Base-by-base conservation (phyloP, 257 asterid species). In the Capsicum baccatum region DNA sequence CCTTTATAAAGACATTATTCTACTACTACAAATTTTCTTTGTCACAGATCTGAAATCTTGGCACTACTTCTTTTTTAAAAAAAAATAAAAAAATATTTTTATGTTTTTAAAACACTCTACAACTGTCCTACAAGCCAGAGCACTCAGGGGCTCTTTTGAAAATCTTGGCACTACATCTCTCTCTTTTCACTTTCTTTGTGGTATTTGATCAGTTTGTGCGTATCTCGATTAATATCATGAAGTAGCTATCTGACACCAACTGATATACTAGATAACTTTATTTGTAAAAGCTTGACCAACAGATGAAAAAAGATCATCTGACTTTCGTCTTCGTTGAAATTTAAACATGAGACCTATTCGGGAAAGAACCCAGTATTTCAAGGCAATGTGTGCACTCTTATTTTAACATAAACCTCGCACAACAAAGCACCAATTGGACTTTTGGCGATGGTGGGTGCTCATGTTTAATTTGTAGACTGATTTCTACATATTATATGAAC, bases 341-440 rank as follows among this genome's bases (percentile, higher is more conserved):
- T 64, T 26, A 0, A 11, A 64, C 10, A 2, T 0, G 0, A 64
- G 2, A 26, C 17, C 0, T 64, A 9, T 11, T 63, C 17, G 0
- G 5, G 5, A 64, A 63, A 2, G n/a, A 33, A 26, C 7, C 0
- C 6, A 64, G 9, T 2, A 26, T 64, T 64, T 64, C n/a, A 64
- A 33, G 4, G 44, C 9, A 21, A 26, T 11, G 42, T 1, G 0
- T 21, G 26, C 2, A 62, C 39, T 63, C 44, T 7, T 64, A 64
- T 26, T 5, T 26, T 26, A 64, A 33, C n/a, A 26, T 64, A 2
- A 26, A 64, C 11, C 17, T 6, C 3, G 7, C 8, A 56, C 19
- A 15, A 15, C 9, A 14, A 56, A 56, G n/a, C 47, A 13, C 8
- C 4, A 66, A 12, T 66, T 66, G 6, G 47, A 66, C 73, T 66